These are phyloP conservation scores for Glomus cerebriforme DNA, from an alignment of 192 early-diverging fungal species.

Conservation along the genomic window DNA sequence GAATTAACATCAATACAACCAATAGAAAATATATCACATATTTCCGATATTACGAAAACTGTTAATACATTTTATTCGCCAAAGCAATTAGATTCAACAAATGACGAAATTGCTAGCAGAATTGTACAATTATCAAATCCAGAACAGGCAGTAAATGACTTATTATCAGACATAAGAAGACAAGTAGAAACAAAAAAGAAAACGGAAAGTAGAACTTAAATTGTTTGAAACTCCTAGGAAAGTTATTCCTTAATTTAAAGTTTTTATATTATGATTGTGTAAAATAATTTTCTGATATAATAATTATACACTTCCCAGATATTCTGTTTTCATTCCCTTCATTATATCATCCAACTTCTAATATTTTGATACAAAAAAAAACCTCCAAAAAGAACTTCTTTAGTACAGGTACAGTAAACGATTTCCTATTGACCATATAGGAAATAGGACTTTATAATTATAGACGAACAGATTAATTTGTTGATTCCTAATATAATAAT, in stretches of 20 bases:
- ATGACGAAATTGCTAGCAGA: background rate
- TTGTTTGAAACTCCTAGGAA: background rate
- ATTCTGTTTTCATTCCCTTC: too few species aligned
- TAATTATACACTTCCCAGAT: too few species aligned
- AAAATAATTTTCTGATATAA: background rate
- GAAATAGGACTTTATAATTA: too few species aligned
- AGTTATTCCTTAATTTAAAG: background rate
- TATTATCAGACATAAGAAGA: constrained; percentile 16
- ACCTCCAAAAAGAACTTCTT: too few species aligned
- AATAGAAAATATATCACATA: too few species aligned
- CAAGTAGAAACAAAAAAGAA: constrained; percentile 12
- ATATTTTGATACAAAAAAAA: too few species aligned
- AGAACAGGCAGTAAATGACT: constrained; percentile 13
- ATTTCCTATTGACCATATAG: too few species aligned
- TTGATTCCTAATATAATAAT: too few species aligned
- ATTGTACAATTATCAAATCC: background rate
- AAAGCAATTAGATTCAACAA: background rate
- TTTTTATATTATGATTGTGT: background rate
- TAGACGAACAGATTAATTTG: too few species aligned
- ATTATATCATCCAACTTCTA: too few species aligned
- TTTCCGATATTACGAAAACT: background rate
- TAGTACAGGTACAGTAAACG: too few species aligned
- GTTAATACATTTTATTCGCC: background rate
- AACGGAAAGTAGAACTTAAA: background rate
- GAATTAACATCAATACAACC: background rate